A percentile compares a stretch with the other conserved stretches of the same genome.
Conservation (phyloP, 176 grass and related monocot genomes). For the Leersia perrieri region DNA sequence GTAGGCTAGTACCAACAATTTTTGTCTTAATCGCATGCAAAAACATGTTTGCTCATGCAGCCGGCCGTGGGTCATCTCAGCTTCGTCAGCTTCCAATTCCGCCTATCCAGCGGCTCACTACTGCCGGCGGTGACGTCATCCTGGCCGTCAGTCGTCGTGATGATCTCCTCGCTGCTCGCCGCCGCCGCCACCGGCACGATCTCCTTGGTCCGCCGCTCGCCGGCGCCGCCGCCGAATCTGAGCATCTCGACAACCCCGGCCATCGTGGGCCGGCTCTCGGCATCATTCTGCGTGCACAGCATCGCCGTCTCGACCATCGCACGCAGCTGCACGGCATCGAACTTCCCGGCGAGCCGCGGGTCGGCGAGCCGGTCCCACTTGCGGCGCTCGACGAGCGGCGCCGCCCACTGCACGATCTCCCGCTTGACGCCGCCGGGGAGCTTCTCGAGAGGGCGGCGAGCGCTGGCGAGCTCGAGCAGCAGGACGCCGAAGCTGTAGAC, state of each 20-base stretch:
- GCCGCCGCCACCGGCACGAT: slow-evolving; percentile 29
- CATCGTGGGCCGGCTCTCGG: slow-evolving; percentile 45
- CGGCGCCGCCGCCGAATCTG: slow-evolving; percentile 30
- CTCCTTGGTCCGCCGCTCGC: slow-evolving; percentile 41
- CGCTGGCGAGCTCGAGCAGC: slow-evolving; percentile 60
- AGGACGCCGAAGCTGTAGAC: slow-evolving; percentile 82
- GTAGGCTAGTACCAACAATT: not conserved
- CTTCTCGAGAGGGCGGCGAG: slow-evolving; percentile 60
- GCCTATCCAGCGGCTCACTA: slow-evolving; percentile 47
- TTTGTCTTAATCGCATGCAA: slow-evolving; percentile 16
- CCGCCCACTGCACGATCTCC: slow-evolving; percentile 71
- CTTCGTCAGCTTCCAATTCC: slow-evolving; percentile 42
- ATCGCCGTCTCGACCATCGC: slow-evolving; percentile 42
- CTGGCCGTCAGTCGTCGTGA: slow-evolving; percentile 15
- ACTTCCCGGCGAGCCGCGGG: slow-evolving; percentile 42
- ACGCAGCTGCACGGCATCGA: slow-evolving; percentile 49
- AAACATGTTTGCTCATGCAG: not conserved
- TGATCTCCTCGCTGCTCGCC: slow-evolving; percentile 25
- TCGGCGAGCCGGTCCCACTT: slow-evolving; percentile 58
- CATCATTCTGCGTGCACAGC: slow-evolving; percentile 45
- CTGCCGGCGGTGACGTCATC: slow-evolving; percentile 39
- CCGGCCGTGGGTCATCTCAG: slow-evolving; percentile 30
- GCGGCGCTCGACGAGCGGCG: slow-evolving; percentile 43
- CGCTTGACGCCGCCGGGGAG: slow-evolving; percentile 50
- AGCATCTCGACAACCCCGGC: slow-evolving; percentile 58